Base-by-base conservation (phyloP, 768 basidiomycete species). In the Omphalotus guepiniiformis region DNA sequence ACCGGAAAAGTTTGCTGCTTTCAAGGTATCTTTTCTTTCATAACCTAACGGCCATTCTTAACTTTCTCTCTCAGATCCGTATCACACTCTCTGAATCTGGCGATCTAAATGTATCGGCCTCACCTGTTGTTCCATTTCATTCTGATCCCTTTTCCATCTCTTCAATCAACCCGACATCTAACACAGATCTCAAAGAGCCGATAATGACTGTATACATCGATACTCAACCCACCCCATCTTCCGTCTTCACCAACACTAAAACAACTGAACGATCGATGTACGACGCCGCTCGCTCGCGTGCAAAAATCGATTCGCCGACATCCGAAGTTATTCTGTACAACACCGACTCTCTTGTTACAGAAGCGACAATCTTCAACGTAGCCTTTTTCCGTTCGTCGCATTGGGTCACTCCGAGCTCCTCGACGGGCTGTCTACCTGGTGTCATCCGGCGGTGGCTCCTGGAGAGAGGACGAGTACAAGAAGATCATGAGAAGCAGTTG, bases 301-400 rank as follows among this genome's bases (percentile, higher is more conserved):
- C 68, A 38, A 67, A 70, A 6, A 51, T 64, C 2, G 41, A 61
- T 15, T 58, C 62, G 0, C 58, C 62, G 13, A 43, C 57, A 29
- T 62, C 67, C 34, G 89, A 92, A 54, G 81, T 90, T 2, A 61
- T 92, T 22, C 60, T 92, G 44, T 81, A 78, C 67, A 83, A 83
- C 54, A 30, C 69, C 0, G 58, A 68, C 2, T 65, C 65, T 2
- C 57, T 67, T 15, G 59, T 87, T 45, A 85, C 74, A 37, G 88
- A 92, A 58, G 70, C 84, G 1, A 79, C 83, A 25, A 79, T 86
- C 38, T 82, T 74, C 61, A 92, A 90, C 54, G 64, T 90, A 43
- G 85, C 87, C 1, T 76, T 90, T 50, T 76, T 73, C 53, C 79
- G 83, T 11, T 56, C 65, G 22, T 53, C 60, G 3, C 58, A 58